Base-by-base conservation (phyloP, 1,139 yeast species). In the Yamadazyma mexicana region DNA sequence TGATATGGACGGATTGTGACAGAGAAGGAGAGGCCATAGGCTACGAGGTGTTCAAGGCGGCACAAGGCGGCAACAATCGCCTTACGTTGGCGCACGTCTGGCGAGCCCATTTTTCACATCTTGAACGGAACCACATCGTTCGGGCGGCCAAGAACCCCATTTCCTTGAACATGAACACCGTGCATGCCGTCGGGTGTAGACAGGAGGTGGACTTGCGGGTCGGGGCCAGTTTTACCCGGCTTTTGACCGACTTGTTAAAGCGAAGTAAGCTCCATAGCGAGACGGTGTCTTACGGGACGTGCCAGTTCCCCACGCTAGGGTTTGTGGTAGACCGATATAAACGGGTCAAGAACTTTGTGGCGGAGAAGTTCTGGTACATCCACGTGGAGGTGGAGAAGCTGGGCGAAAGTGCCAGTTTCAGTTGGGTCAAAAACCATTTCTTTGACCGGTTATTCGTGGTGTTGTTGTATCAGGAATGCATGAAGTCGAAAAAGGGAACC, bases 1-100 rank as follows among this genome's bases (percentile, higher is more conserved):
- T 87, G 85, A 88, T 94, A 8, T 94, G 98, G 98, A 94, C 98
- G 1, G 99, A 94, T 72, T 92, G 98, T 63, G 99, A 94, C 69
- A 72, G 98, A 31, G 99, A 94, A 57, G 99, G 99, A 1, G 99
- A 94, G 60, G 85, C 83, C 57, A 94, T 94, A 44, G 99, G 98
- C 0, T 81, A 77, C 69, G 98, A 92, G 56, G 79, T 94, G 17
- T 72, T 77, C 35, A 73, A 78, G 41, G 84, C 83, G 4, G 97
- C 96, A 0, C 58, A 62, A 35, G 66, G 67, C 47, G 74, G 74
- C 1, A 89, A 87, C 56, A 54, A 64, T 1, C 49, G 62, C 1
- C 54, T 87, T 24, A 64, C 59, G 2, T 56, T 77, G 15, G 68
- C 64, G 9, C 73, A 75, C 38, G 78, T 77, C 43, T 69, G 73